A percentile compares a stretch with the other conserved stretches of the same genome.
These are phyloP conservation scores for Cytospora piceae DNA, from an alignment of 2,329 filamentous ascomycete genomes.

Conservation along the genomic window DNA sequence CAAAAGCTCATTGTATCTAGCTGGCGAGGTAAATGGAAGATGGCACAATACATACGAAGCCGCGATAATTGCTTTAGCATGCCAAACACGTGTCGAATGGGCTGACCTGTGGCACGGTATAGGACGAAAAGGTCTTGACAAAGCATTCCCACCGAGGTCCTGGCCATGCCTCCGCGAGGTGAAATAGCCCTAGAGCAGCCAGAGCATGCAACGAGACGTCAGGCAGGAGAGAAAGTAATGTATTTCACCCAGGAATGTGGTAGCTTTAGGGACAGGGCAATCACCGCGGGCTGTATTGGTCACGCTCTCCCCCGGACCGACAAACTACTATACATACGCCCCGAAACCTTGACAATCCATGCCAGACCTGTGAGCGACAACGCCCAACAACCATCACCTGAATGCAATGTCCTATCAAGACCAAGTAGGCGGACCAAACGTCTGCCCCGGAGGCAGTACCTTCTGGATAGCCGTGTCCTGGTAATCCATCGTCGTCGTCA, in stretches of 20 bases:
- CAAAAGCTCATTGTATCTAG: not conserved
- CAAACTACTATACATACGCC: not conserved
- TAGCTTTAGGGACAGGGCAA: not conserved
- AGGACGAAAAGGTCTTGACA: not conserved
- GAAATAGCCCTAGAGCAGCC: not conserved
- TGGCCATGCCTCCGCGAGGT: not conserved
- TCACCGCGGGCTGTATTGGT: not conserved
- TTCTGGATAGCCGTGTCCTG: conserved; percentile 62
- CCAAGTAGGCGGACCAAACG: conserved; percentile 65
- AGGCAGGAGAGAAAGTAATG: not conserved
- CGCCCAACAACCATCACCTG: not conserved
- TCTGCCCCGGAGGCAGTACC: conserved; percentile 55
- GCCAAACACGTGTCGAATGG: not conserved
- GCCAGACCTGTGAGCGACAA: conserved; percentile 2
- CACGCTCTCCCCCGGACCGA: not conserved
- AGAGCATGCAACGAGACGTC: not conserved
- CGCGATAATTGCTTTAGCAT: not conserved
- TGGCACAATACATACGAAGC: not conserved
- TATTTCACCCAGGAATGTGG: not conserved
- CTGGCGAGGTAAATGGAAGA: not conserved
- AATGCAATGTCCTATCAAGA: conserved; percentile 33
- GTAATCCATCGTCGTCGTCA: conserved; percentile 64
- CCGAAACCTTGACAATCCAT: not conserved
- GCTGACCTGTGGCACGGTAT: not conserved
- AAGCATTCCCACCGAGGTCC: not conserved